phyloP scores from a whole-genome alignment of 352 stramenopile species.

The Phytopythium oedochilum region DNA sequence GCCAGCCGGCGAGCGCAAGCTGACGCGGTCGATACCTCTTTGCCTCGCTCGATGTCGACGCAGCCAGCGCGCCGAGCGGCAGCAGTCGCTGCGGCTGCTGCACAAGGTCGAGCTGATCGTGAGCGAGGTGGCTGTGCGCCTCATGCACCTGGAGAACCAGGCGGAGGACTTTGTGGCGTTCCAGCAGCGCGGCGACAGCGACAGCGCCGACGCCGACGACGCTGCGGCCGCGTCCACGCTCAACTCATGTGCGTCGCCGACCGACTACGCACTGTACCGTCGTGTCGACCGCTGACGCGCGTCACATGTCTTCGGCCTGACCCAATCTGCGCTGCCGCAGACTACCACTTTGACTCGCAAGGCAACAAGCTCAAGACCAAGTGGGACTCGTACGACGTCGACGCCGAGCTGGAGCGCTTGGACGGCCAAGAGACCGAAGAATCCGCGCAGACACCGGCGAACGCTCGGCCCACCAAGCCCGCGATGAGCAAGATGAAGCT shows the following conservation, averaged over 20 bases:
- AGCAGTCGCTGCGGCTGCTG: conserved; percentile 59
- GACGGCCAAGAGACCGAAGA: conserved; percentile 44
- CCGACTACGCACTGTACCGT: not conserved
- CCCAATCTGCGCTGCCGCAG: too few species aligned
- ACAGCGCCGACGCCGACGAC: conserved; percentile 12
- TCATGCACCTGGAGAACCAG: conserved; percentile 65
- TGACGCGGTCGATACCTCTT: not conserved
- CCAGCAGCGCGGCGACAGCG: conserved; percentile 28
- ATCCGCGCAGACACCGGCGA: not conserved
- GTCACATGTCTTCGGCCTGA: too few species aligned
- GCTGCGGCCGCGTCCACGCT: conserved; percentile 31
- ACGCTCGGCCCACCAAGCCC: conserved; percentile 3
- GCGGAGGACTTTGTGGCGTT: conserved; percentile 53
- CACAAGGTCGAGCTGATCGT: conserved; percentile 71
- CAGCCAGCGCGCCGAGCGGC: conserved; percentile 31
- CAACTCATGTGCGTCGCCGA: conserved; percentile 58
- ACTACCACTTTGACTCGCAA: conserved; percentile 84
- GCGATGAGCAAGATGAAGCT: conserved; percentile 40
- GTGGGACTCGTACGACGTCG: conserved; percentile 79
- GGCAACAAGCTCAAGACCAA: conserved; percentile 87
- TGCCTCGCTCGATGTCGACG: not conserved
- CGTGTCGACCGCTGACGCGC: too few species aligned
- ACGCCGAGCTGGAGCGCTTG: conserved; percentile 66
- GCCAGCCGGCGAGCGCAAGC: too few species aligned
- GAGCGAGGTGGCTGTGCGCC: conserved; percentile 49